Conservation (phyloP, 2,329 filamentous ascomycete species). For the Aspergillus niger region DNA sequence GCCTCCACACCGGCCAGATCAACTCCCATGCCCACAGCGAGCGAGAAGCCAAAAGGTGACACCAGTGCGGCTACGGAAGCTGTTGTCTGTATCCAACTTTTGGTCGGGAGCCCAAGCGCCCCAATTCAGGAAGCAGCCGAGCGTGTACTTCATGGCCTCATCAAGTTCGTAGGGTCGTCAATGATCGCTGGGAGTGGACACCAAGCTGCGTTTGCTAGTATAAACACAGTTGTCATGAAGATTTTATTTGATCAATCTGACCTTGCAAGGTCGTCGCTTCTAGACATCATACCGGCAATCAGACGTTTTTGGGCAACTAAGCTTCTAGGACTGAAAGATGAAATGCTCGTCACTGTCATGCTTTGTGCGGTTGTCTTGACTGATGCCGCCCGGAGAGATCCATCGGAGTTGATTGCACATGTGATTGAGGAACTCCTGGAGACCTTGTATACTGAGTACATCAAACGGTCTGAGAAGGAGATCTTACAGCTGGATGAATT, state of each 20-base stretch:
- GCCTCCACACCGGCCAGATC: slow-evolving; percentile 35
- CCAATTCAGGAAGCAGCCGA: slow-evolving; percentile 62
- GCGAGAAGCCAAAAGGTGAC: slow-evolving; percentile 29
- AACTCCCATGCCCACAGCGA: slow-evolving; percentile 28
- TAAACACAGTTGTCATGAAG: slow-evolving; percentile 70
- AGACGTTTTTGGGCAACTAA: slow-evolving; percentile 77
- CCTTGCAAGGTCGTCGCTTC: slow-evolving; percentile 62
- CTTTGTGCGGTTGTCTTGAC: slow-evolving; percentile 63
- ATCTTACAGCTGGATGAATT: slow-evolving; percentile 79
- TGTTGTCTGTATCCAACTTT: slow-evolving; percentile 65
- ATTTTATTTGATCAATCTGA: slow-evolving; percentile 68
- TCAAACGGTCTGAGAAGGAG: slow-evolving; percentile 67
- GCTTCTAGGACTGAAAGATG: slow-evolving; percentile 67
- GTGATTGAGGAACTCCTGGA: slow-evolving; percentile 68
- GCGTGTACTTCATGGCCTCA: slow-evolving; percentile 57
- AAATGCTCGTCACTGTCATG: slow-evolving; percentile 73
- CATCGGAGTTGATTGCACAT: slow-evolving; percentile 41
- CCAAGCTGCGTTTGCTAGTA: slow-evolving; percentile 70
- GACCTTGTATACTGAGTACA: slow-evolving; percentile 76
- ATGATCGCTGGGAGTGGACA: slow-evolving; percentile 65
- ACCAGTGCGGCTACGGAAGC: slow-evolving; percentile 54
- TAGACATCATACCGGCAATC: slow-evolving; percentile 69
- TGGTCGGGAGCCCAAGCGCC: slow-evolving; percentile 68
- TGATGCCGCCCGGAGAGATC: slow-evolving; percentile 40
- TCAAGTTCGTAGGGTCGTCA: slow-evolving; percentile 64